phyloP scores from a whole-genome alignment of 305 asterid genomes.

The Fraxinus xanthoxyloides region DNA sequence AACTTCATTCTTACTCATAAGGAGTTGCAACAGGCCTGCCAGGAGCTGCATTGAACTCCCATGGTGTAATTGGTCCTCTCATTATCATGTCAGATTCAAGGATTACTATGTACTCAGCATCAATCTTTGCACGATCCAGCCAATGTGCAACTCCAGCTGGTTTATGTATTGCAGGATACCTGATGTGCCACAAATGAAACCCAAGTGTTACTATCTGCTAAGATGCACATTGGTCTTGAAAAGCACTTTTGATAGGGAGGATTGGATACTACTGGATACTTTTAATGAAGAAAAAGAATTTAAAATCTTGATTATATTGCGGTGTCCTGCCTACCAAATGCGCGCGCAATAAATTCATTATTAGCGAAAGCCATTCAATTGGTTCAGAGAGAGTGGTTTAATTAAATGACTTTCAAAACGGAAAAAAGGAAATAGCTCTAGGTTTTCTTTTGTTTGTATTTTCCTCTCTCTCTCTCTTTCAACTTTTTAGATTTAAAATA shows the following conservation, averaged over 20 bases:
- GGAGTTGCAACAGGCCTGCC: slow-evolving; percentile 92
- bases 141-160: slow-evolving; percentile 93
- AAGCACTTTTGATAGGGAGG: neutral
- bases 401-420: neutral
- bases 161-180: slow-evolving; percentile 98
- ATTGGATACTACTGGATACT: neutral
- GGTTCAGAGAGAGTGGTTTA: neutral
- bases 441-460: neutral
- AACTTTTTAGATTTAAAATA: neutral
- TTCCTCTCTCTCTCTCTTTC: neutral
- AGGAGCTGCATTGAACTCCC: slow-evolving; percentile 84
- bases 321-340: neutral
- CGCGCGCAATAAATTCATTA: neutral
- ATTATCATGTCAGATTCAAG: slow-evolving; percentile 93
- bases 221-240: neutral
- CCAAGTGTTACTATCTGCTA: neutral
- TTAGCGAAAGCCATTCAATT: neutral
- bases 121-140: slow-evolving; percentile 82
- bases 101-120: slow-evolving; percentile 84
- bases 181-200: slow-evolving; percentile 30
- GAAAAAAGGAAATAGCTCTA: neutral
- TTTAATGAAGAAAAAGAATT: neutral
- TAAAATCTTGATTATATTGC: neutral
- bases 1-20: slow-evolving; percentile 58
- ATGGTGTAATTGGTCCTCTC: slow-evolving; percentile 92